Conservation (phyloP, 2,329 filamentous ascomycete species). For the Parastagonospora nodorum region DNA sequence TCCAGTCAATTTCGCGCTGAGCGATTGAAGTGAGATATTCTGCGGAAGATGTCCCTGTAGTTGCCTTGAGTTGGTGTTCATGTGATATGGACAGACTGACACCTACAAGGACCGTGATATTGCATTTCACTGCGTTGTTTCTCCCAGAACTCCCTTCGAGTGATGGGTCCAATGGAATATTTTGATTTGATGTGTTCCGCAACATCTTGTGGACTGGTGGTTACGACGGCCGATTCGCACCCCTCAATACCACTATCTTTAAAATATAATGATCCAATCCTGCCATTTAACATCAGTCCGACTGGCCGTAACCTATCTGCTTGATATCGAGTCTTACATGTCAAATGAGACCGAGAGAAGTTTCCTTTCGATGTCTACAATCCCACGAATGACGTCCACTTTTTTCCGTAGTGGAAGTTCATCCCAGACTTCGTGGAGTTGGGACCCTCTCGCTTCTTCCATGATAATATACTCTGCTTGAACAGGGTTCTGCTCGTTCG, state of each 20-base stretch:
- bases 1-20: conserved; percentile 41
- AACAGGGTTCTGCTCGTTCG: conserved; percentile 27
- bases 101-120: conserved; percentile 31
- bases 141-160: conserved; percentile 29
- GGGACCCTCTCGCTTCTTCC: conserved; percentile 33
- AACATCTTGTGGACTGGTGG: conserved; percentile 20
- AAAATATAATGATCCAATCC: conserved; percentile 28
- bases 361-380: conserved; percentile 36
- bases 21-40: conserved; percentile 37
- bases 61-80: conserved; percentile 6
- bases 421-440: conserved; percentile 28
- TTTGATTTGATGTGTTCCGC: conserved; percentile 14
- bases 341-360: conserved; percentile 37
- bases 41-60: conserved; percentile 26
- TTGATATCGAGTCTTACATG: conserved; percentile 24
- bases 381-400: conserved; percentile 25
- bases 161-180: conserved; percentile 31
- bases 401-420: conserved; percentile 24
- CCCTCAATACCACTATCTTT: conserved; percentile 26
- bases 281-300: conserved; percentile 18
- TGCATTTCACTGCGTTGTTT: conserved; percentile 28
- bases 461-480: conserved; percentile 39
- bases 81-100: conserved; percentile 1
- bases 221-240: conserved; percentile 36
- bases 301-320: conserved; percentile 16